These are phyloP conservation scores for Rubia balearica DNA, from an alignment of 305 asterid genomes.

Conservation along the genomic window DNA sequence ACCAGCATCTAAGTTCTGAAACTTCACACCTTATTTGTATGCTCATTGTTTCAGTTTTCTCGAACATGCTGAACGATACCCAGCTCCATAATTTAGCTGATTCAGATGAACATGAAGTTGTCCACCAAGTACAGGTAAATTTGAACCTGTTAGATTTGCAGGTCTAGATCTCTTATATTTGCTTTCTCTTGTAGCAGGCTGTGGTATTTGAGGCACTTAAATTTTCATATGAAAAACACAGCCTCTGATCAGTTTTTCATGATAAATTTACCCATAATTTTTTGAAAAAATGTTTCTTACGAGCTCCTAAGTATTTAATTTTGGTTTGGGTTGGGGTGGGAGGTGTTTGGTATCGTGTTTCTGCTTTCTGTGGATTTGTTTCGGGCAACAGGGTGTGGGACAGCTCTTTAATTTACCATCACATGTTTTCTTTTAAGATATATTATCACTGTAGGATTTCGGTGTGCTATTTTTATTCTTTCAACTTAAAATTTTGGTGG, in stretches of 20 bases:
- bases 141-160: slow-evolving; percentile 8
- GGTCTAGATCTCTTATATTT: not conserved
- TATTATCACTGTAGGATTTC: not conserved
- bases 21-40: slow-evolving; percentile 4
- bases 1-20: not conserved
- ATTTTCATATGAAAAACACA: not conserved
- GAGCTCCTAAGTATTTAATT: not conserved
- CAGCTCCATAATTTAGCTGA: slow-evolving; percentile 96
- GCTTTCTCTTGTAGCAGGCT: not conserved
- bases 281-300: not conserved
- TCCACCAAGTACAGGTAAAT: slow-evolving; percentile 87
- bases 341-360: not conserved
- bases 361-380: not conserved
- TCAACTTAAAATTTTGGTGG: not conserved
- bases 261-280: not conserved
- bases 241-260: not conserved
- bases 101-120: slow-evolving; percentile 86
- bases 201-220: slow-evolving; percentile 1
- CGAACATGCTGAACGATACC: slow-evolving; percentile 87
- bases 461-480: not conserved
- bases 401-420: not conserved
- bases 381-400: not conserved
- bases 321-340: not conserved
- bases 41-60: slow-evolving; percentile 62
- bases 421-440: not conserved